Evolutionary conservation across 1,284 basidiomycete genomes (phyloP), one percentile per base, ranked within the genome.

Genomic region (Moniliophthora roreri): DNA sequence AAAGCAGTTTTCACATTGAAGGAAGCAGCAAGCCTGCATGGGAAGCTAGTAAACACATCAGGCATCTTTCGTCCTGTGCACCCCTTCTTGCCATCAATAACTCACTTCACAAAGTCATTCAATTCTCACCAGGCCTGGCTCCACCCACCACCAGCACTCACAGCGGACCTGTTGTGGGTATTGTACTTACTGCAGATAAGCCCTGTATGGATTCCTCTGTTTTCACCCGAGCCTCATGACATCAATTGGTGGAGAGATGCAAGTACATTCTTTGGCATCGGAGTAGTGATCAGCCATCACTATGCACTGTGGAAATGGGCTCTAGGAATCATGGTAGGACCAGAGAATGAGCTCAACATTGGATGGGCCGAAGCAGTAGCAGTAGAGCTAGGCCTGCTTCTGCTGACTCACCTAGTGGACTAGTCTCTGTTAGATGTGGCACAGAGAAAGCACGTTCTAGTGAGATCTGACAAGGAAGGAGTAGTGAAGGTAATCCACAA

Each of bases 241-340:
- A 16, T 70, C 1, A 54, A 56, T 15, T 72, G 69, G 67, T 75
- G 69, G 69, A 72, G 67, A 7, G 70, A 75, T 54, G 69, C 73
- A 0, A 73, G 69, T 59, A 64, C 69, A 0, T 72, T 68, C 0
- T 75, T 69, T 50, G 72, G 74, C 0, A 66, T 76, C 11, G 74
- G 74, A 0, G 54, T 76, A 0, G 62, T 69, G 0, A 50, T 76
- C 1, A 59, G 63, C 1, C 36, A 32, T 0, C 54, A 58, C 35
- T 75, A 68, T 67, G 66, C 55, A 0, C 62, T 63, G 0, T 75
- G 73, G 73, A 26, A 24, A 1, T 73, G 63, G 62, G 62, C 66
- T 1, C 52, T 55, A 0, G 69, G 67, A 1, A 58, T 71, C 46
- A 10, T 15, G 1, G 65, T 72, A 1, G 69, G 71, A 0, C 71